A percentile compares a stretch with the other conserved stretches of the same genome.
Evolutionary conservation across 2,329 filamentous ascomycete genomes (phyloP).

Genomic region (Aspergillus ustus): DNA sequence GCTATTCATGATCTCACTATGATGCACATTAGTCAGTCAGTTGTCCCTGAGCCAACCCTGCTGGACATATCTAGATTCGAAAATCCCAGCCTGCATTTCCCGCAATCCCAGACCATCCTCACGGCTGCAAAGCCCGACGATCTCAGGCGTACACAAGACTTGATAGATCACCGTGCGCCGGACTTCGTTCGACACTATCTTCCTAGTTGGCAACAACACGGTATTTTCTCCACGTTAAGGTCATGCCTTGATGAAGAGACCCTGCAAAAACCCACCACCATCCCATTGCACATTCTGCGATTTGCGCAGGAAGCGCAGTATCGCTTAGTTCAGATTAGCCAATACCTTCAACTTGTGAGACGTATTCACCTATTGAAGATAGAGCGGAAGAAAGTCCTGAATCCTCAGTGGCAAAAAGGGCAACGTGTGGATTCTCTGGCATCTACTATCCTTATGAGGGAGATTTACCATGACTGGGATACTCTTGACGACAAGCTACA

Average conservation of each 20-base stretch:
- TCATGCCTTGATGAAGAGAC: neutral
- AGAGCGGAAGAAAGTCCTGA: conserved; percentile 1
- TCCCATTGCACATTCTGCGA: neutral
- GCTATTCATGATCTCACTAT: neutral
- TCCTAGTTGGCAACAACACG: neutral
- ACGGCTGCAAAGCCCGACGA: neutral
- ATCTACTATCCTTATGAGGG: neutral
- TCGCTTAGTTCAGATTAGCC: neutral
- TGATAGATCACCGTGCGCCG: neutral
- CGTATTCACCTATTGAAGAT: conserved; percentile 1
- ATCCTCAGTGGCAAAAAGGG: neutral
- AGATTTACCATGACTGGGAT: conserved; percentile 5
- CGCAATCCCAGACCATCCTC: conserved; percentile 1
- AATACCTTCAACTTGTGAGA: conserved; percentile 6
- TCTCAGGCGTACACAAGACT: neutral
- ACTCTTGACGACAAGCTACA: neutral
- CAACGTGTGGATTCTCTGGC: conserved; percentile 1
- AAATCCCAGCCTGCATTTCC: conserved; percentile 2
- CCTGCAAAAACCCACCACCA: neutral
- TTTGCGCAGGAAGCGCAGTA: neutral
- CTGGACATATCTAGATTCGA: conserved; percentile 5
- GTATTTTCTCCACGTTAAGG: conserved; percentile 1
- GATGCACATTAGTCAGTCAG: neutral
- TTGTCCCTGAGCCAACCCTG: conserved; percentile 3
- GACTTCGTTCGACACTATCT: conserved; percentile 1